Conservation (phyloP, 1,139 yeast genomes). For the Blastobotrys apis region DNA sequence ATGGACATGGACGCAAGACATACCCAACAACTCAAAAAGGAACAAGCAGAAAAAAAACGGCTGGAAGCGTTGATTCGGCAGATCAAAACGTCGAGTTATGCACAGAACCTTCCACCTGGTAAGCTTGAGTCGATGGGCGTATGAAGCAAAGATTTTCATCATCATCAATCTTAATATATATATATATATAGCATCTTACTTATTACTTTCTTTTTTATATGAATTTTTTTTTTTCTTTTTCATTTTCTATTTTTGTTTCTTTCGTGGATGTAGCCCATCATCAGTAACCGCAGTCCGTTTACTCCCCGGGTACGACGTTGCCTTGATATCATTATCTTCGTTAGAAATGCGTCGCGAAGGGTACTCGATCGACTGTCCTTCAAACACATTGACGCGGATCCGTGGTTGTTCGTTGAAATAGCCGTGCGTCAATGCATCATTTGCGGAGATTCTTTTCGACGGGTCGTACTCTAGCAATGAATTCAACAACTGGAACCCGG, state of each 20-base stretch:
- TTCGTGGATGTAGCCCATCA: conserved; percentile 19
- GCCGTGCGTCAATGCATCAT: conserved; percentile 66
- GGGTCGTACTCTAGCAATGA: conserved; percentile 81
- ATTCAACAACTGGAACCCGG: conserved; percentile 59
- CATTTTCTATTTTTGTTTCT: conserved; percentile 22
- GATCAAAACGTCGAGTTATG: conserved; percentile 25
- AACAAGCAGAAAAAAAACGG: conserved; percentile 51
- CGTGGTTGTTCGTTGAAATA: conserved; percentile 65
- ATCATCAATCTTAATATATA: neutral
- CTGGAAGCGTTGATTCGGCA: conserved; percentile 41
- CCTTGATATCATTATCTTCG: conserved; percentile 38
- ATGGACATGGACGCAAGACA: conserved; percentile 59
- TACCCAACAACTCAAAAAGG: conserved; percentile 54
- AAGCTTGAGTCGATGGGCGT: conserved; percentile 20
- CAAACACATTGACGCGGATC: conserved; percentile 53
- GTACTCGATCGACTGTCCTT: conserved; percentile 35
- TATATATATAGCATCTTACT: neutral
- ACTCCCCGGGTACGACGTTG: conserved; percentile 26
- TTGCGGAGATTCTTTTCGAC: conserved; percentile 67
- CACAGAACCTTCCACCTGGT: conserved; percentile 22
- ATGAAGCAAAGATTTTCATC: conserved; percentile 1
- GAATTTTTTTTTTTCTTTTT: conserved; percentile 1
- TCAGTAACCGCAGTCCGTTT: conserved; percentile 20
- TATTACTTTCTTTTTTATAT: neutral
- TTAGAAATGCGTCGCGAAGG: conserved; percentile 40